Percentiles rank a stretch among this genome's conserved stretches.
Conservation (phyloP, 2,329 filamentous ascomycete genomes). For the Zopfia rhizophila region DNA sequence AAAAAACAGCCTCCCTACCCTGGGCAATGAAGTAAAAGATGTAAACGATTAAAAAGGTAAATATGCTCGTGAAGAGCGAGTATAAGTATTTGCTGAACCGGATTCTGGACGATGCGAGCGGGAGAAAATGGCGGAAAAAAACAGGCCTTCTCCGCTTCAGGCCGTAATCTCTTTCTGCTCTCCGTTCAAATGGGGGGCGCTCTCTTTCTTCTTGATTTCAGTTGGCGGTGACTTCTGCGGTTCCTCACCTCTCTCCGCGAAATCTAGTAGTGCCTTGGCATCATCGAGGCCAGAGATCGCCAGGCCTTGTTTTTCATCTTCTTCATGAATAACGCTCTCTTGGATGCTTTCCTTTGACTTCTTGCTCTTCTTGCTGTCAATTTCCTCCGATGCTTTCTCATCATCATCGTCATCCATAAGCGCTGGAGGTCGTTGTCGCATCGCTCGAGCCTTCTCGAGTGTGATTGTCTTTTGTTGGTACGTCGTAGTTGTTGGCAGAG, state of each 20-base stretch:
- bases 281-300: constrained; percentile 51
- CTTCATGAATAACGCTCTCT: constrained; percentile 48
- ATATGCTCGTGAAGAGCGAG: too few species aligned
- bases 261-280: constrained; percentile 47
- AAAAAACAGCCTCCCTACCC: too few species aligned
- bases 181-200: too few species aligned
- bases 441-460: constrained; percentile 84
- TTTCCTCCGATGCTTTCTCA: constrained; percentile 37
- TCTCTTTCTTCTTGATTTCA: constrained; percentile 4
- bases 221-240: constrained; percentile 12
- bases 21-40: too few species aligned
- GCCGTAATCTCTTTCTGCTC: too few species aligned
- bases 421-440: constrained; percentile 89
- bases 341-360: constrained; percentile 48
- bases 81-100: too few species aligned
- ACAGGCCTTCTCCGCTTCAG: too few species aligned
- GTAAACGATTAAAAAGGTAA: too few species aligned
- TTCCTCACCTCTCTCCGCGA: constrained; percentile 36
- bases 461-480: constrained; percentile 98
- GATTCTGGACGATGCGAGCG: too few species aligned
- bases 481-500: constrained; percentile 82
- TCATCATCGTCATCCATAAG: constrained; percentile 71
- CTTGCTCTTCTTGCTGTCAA: constrained; percentile 39
- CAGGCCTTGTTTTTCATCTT: constrained; percentile 50
- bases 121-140: too few species aligned